Percentiles rank a stretch among this genome's conserved stretches.
Evolutionary conservation across 129 eudicot genomes (phyloP).

Genomic region (Pulicaria dysenterica): DNA sequence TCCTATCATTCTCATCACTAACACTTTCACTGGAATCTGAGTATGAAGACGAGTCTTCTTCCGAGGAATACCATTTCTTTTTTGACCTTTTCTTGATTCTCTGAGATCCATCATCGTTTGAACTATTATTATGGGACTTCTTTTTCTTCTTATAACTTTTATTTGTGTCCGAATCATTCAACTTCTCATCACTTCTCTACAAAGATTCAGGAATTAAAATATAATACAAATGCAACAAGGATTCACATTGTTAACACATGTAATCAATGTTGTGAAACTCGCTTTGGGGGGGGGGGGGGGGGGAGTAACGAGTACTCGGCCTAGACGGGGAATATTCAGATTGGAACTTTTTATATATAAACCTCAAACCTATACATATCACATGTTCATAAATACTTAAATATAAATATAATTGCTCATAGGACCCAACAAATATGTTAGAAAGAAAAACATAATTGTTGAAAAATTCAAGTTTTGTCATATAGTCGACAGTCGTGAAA

Average conservation of each 20-base stretch:
- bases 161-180: slow-evolving; percentile 42
- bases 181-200: slow-evolving; percentile 43
- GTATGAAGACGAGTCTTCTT: slow-evolving; percentile 53
- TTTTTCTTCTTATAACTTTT: slow-evolving; percentile 50
- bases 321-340: no score
- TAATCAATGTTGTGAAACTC: no score
- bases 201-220: not conserved
- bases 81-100: slow-evolving; percentile 66
- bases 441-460: no score
- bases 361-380: no score
- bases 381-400: no score
- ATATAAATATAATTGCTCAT: no score
- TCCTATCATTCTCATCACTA: slow-evolving; percentile 36
- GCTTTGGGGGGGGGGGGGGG: no score
- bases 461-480: no score
- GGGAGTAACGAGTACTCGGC: no score
- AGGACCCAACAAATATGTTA: no score
- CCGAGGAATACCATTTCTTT: slow-evolving; percentile 85
- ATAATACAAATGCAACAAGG: slow-evolving; percentile 11
- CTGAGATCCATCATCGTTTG: slow-evolving; percentile 65
- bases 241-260: not conserved
- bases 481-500: no score
- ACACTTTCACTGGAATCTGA: slow-evolving; percentile 48
- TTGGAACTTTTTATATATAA: no score
- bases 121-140: slow-evolving; percentile 44